phyloP scores from a whole-genome alignment of 345 rosid species.

The Erucastrum elatum region DNA sequence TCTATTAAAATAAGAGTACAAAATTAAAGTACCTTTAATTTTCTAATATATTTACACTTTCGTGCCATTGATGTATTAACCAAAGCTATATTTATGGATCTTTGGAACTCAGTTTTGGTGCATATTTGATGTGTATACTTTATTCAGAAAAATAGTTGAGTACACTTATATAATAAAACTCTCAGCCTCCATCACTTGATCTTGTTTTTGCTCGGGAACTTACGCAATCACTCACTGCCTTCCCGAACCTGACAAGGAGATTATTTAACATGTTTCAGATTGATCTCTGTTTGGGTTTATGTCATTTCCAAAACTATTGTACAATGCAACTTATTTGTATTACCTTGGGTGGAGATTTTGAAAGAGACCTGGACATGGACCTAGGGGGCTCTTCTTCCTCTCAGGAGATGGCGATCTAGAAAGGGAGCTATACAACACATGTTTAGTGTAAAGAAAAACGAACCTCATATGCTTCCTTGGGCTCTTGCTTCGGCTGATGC shows the following conservation, averaged over 20 bases:
- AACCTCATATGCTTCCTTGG: conserved; percentile 61
- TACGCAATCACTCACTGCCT: conserved; percentile 17
- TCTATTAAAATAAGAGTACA: too few species aligned
- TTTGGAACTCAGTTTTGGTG: too few species aligned
- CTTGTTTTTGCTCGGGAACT: neutral
- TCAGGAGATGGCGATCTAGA: conserved; percentile 74
- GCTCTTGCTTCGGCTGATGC: conserved; percentile 65
- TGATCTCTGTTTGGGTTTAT: too few species aligned
- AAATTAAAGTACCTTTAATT: too few species aligned
- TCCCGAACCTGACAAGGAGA: conserved; percentile 17
- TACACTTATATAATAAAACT: too few species aligned
- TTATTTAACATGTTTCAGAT: neutral
- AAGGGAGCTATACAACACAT: neutral
- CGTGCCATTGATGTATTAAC: too few species aligned
- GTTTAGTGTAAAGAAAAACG: neutral
- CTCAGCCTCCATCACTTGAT: neutral
- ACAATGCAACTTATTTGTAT: neutral
- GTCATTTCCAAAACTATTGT: neutral
- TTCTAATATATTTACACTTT: too few species aligned
- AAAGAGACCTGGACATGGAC: conserved; percentile 42
- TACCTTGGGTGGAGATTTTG: conserved; percentile 62
- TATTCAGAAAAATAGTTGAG: too few species aligned
- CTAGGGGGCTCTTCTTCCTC: conserved; percentile 40
- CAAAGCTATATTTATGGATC: too few species aligned
- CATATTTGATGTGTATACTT: too few species aligned